A percentile compares a stretch with the other conserved stretches of the same genome.
phyloP scores from a whole-genome alignment of 2,329 filamentous ascomycete genomes.

The Fusarium abutilonis region DNA sequence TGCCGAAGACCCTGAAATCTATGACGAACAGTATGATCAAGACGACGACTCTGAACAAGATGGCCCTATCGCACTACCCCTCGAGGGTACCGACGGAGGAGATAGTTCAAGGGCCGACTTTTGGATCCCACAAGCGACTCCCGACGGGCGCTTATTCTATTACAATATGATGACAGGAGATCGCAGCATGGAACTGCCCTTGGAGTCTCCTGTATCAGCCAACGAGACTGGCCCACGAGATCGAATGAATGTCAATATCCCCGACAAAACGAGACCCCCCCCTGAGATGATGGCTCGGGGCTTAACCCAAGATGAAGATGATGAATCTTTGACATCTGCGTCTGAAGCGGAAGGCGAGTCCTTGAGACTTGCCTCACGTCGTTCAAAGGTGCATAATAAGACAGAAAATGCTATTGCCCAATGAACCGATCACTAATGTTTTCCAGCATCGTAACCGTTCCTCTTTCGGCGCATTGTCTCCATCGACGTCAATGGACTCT shows the following conservation, averaged over 20 bases:
- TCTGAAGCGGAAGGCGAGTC: constrained; percentile 85
- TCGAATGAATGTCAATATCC: constrained; percentile 86
- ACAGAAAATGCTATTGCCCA: background rate
- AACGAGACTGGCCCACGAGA: constrained; percentile 88
- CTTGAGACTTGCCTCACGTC: constrained; percentile 71
- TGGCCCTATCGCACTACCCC: constrained; percentile 68
- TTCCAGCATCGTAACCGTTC: constrained; percentile 69
- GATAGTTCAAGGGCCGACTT: constrained; percentile 91
- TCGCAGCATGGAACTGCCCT: constrained; percentile 90
- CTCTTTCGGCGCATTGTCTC: constrained; percentile 79
- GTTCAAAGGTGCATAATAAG: constrained; percentile 68
- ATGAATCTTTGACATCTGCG: constrained; percentile 85
- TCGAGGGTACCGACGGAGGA: constrained; percentile 70
- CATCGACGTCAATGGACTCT: constrained; percentile 91
- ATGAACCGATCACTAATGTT: constrained; percentile 23
- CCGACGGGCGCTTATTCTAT: constrained; percentile 93
- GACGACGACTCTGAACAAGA: constrained; percentile 71
- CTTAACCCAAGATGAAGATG: constrained; percentile 83
- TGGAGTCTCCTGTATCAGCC: constrained; percentile 85
- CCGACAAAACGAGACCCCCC: constrained; percentile 88
- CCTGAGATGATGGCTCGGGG: constrained; percentile 91
- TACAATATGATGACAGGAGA: constrained; percentile 98
- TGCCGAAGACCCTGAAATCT: constrained; percentile 70
- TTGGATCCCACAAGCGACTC: constrained; percentile 97
- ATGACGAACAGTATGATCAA: constrained; percentile 74